A percentile compares a stretch with the other conserved stretches of the same genome.
These are phyloP conservation scores for Rutstroemia sp. DNA, from an alignment of 2,329 filamentous ascomycete species.

Conservation along the genomic window DNA sequence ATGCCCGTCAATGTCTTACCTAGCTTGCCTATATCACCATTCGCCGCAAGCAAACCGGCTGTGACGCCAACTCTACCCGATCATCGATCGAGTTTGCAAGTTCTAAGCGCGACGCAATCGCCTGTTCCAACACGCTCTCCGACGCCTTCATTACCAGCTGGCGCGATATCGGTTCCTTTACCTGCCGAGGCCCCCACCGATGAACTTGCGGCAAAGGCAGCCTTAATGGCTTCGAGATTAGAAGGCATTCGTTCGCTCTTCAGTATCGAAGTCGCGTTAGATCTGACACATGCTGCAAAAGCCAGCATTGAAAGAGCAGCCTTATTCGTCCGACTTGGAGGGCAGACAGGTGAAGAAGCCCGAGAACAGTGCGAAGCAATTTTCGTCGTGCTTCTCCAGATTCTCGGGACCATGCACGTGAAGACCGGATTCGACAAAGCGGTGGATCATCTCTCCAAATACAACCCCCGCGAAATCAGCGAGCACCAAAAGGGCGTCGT, in stretches of 20 bases:
- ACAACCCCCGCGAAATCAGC: constrained; percentile 78
- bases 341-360: constrained; percentile 73
- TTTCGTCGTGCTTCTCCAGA: constrained; percentile 76
- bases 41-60: constrained; percentile 36
- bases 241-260: constrained; percentile 94
- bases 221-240: constrained; percentile 87
- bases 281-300: constrained; percentile 83
- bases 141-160: constrained; percentile 38
- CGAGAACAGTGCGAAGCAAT: constrained; percentile 84
- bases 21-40: constrained; percentile 52
- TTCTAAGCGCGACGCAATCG: constrained; percentile 17
- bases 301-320: constrained; percentile 78
- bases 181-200: constrained; percentile 70
- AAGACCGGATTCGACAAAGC: constrained; percentile 92
- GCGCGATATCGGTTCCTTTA: constrained; percentile 30
- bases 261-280: constrained; percentile 90
- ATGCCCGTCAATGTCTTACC: constrained; percentile 92
- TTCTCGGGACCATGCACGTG: constrained; percentile 79
- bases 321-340: constrained; percentile 72
- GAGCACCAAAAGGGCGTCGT: constrained; percentile 70
- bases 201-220: constrained; percentile 93
- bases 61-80: constrained; percentile 17
- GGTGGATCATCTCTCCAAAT: constrained; percentile 80
- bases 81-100: constrained; percentile 25
- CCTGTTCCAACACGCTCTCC: constrained; percentile 38